Evolutionary conservation across 768 basidiomycete genomes (phyloP), one percentile per base, ranked within the genome.

Genomic region (Pleurotus platypus): DNA sequence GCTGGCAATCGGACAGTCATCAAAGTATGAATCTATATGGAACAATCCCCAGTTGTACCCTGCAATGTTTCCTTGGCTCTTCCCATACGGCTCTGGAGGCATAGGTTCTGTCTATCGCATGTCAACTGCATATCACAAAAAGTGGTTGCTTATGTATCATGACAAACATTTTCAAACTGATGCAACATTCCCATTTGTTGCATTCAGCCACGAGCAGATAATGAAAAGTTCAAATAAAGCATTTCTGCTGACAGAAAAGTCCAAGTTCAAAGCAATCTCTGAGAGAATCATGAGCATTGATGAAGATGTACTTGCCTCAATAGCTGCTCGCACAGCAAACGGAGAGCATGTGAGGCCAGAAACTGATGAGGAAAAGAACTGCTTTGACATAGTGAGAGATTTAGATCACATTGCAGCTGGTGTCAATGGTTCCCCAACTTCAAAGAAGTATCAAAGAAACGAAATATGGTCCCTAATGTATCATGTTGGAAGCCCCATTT

Each of bases 81-180:
- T 72, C 60, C 75, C 74, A 0, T 77, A 76, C 63, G 73, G 76
- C 0, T 18, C 61, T 7, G 76, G 74, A 5, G 73, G 72, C 0
- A 63, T 76, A 9, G 71, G 70, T 5, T 56, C 65, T 61, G 18
- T 42, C 11, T 35, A 27, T 4, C 5, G 48, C 37, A 12, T 73
- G 0, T 68, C 67, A 4, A 62, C 66, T 15, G 35, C 22, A 0
- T 43, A 46, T 16, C 72, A 74, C 42, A 72, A 70, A 18, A 53
- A 57, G 16, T 43, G 61, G 13, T 47, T 73, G 0, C 57, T 78
- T 0, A 67, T 73, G 69, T 77, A 75, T 58, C 66, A 72, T 54
- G 75, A 77, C 53, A 73, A 73, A 46, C 59, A 69, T 0, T 78
- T 78, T 62, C 77, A 77, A 57, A 58, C 18, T 1, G 75, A 78